Base-by-base conservation (phyloP, 2,329 filamentous ascomycete genomes). In the Neonectria ditissima region DNA sequence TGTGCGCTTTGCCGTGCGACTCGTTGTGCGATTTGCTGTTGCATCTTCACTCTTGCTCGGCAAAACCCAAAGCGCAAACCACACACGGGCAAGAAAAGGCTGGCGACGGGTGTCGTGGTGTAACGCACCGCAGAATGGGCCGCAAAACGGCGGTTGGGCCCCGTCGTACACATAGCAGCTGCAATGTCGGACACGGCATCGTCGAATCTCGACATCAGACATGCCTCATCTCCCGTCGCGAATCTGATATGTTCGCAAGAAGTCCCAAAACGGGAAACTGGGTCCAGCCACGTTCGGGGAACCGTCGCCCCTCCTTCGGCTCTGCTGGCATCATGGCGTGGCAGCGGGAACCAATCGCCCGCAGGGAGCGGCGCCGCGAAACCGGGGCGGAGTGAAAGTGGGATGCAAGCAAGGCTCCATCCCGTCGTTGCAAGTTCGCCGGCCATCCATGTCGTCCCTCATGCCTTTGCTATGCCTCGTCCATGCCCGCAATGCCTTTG, bases 241-340 rank as follows among this genome's bases (percentile, higher is more conserved):
- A 55, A 62, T 62, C 51, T 66, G 51, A 60, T 65, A 65, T 66
- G 44, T 67, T 77, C 75, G 75, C 75, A 77, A 77, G 72, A 71
- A 67, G 65, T 65, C 75, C 75, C 67, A 51, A 76, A 76, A 70
- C 55, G 59, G 75, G 69, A 69, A 75, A 68, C 61, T 60, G 59
- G 58, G 59, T 55, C 69, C 62, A 67, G 55, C 57, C 47, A 55
- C 63, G 59, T 50, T 62, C 47, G 65, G 52, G 56, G 66, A 68
- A 68, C 68, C 37, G 66, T 44, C 11, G 44, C 39, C 50, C 43
- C 37, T 53, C 34, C n/a, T 34, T 61, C 60, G 63, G 62, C 59
- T 65, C 68, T 22, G 50, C 57, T 65, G 3, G 65, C 65, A 62
- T 70, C 68, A 68, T 68, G 53, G 68, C 61, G 65, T 68, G 59